Base-by-base conservation (phyloP, 192 early-diverging fungal species). In the Coemansia sp. region DNA sequence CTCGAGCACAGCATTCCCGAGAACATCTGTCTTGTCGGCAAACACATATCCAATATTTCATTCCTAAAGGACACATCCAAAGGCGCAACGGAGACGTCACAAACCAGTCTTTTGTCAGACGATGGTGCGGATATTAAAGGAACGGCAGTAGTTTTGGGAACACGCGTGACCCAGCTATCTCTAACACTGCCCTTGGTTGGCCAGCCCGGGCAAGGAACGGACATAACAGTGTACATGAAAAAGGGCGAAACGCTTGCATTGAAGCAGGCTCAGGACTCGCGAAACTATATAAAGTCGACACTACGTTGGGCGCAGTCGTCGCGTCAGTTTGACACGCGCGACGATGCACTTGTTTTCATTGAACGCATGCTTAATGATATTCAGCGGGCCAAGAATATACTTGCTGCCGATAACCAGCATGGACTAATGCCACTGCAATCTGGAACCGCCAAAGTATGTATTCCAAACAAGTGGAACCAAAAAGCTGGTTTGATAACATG, bases 1-100 rank as follows among this genome's bases (percentile, higher is more conserved):
- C 66, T 78, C 34, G 38, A 36, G 1, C 62, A 72, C 21, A 71
- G 70, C 48, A 78, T 78, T 34, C 75, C 75, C n/a, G 50, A 72
- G 17, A 63, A 25, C n/a, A 61, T 72, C 2, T 4, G 17, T 10
- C 34, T 61, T 15, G 50, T 65, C 2, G 26, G 58, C 28, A 21
- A 36, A 22, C 19, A 49, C 15, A 62, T 78, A 15, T 26, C 65
- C 3, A 49, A 20, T 2, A 47, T 65, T 22, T 62, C 75, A n/a
- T 61, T 68, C 10, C 53, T 65, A 28, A 56, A 55, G 44, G 34
- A n/a, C 25, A 1, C 40, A 11, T n/a, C 23, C 52, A 55, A 64
- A 12, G 37, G 46, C 61, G 20, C 31, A 3, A 21, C 60, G 23
- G 25, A 36, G 1, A 2, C 69, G 1, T 47, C 55, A 14, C 62